These are phyloP conservation scores for Dimargaris verticillata DNA, from an alignment of 192 early-diverging fungal species.

Conservation along the genomic window DNA sequence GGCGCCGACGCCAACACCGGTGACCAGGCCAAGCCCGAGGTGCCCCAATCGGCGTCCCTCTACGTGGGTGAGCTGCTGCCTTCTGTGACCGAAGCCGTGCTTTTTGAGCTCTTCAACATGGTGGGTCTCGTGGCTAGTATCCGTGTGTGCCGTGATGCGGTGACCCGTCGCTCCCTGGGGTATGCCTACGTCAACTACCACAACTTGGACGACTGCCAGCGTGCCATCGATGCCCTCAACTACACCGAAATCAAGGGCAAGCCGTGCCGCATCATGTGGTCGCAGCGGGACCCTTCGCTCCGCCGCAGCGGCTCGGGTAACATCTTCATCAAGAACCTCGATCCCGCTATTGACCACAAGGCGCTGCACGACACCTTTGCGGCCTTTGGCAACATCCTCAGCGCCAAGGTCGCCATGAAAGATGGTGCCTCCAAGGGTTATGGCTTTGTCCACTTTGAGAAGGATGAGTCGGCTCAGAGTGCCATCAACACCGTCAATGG, in stretches of 20 bases:
- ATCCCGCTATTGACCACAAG: slow-evolving; percentile 94
- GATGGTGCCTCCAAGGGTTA: slow-evolving; percentile 81
- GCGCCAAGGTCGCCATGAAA: slow-evolving; percentile 89
- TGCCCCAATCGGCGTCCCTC: slow-evolving; percentile 50
- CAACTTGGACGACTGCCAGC: slow-evolving; percentile 70
- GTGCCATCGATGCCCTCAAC: slow-evolving; percentile 87
- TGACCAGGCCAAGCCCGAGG: slow-evolving; percentile 19
- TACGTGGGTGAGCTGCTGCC: slow-evolving; percentile 97
- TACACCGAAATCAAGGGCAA: slow-evolving; percentile 88
- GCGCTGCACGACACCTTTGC: slow-evolving; percentile 97
- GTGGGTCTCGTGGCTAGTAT: slow-evolving; percentile 90
- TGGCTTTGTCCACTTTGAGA: slow-evolving; percentile 99
- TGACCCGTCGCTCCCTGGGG: slow-evolving; percentile 87
- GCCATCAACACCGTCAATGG: slow-evolving; percentile 98
- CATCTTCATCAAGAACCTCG: slow-evolving; percentile 99
- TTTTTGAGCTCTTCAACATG: slow-evolving; percentile 95
- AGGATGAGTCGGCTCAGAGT: slow-evolving; percentile 72
- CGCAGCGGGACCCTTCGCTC: slow-evolving; percentile 90
- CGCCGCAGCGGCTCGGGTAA: slow-evolving; percentile 86
- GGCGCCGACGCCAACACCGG: not conserved
- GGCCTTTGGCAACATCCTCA: slow-evolving; percentile 91
- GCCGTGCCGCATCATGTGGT: slow-evolving; percentile 99
- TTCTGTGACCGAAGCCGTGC: slow-evolving; percentile 89
- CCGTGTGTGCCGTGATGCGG: slow-evolving; percentile 94
- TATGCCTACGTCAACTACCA: slow-evolving; percentile 99